Evolutionary conservation across 192 early-diverging fungal genomes (phyloP), one percentile per base, ranked within the genome.

Genomic region (Lobulomyces angularis): DNA sequence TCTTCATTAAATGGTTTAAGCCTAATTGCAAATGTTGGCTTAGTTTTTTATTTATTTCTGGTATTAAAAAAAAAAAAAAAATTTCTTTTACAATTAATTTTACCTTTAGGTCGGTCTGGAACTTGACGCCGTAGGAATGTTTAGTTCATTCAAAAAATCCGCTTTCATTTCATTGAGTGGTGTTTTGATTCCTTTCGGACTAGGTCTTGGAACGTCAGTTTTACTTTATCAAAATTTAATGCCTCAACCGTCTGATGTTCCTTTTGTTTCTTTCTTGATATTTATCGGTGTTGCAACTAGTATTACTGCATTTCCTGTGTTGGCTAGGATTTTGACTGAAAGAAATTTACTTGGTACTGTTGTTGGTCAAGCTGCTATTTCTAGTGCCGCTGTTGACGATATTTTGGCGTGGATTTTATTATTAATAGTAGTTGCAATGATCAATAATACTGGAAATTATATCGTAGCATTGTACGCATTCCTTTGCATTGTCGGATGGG

Each of bases 231-330:
- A n/a, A n/a, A n/a, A n/a, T n/a, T n/a, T 32, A n/a, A 11, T n/a
- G n/a, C 35, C 44, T 42, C 35, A 11, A 23, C 25, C 11, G 3
- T 18, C 41, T 8, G 39, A 57, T 1, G 27, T 29, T 0, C 24
- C 53, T 0, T 90, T 86, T 57, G 46, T 57, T 11, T 79, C 64
- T 14, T 92, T 89, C 51, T 35, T 95, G 24, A 71, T 90, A 37
- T 94, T 90, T 57, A 62, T 71, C 18, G 88, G 88, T 30, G 90
- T 94, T 5, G 84, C 86, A 33, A 88, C 92, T 81, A 63, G 82
- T 24, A 88, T 92, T 47, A 95, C 89, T 0, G 89, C 90, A 0
- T 93, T 90, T 43, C 90, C 90, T 0, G 90, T 94, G 0, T 69
- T 94, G 27, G 90, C 83, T 0, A 81, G 90, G 46, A 89, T 94